These are phyloP conservation scores for Fragaria vesca DNA, from an alignment of 306 rosid species.

Conservation along the genomic window DNA sequence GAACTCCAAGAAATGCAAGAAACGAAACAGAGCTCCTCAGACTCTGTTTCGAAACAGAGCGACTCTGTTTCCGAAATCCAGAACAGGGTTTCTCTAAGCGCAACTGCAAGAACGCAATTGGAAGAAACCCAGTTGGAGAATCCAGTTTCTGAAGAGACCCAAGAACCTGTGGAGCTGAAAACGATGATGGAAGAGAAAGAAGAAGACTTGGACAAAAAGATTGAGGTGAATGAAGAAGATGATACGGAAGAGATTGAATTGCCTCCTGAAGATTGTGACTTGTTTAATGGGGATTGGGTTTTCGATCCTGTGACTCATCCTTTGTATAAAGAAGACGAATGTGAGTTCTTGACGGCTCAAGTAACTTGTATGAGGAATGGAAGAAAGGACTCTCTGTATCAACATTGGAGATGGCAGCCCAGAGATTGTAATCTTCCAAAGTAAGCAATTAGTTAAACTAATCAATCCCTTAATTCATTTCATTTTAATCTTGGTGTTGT, in stretches of 20 bases:
- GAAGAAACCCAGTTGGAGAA: slow-evolving; percentile 39
- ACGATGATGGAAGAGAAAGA: neutral
- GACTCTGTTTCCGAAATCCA: slow-evolving; percentile 1
- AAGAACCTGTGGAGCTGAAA: slow-evolving; percentile 37
- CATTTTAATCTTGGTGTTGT: neutral
- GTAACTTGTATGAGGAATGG: slow-evolving; percentile 94
- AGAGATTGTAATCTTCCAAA: slow-evolving; percentile 83
- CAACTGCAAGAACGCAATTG: slow-evolving; percentile 37
- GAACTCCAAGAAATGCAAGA: slow-evolving; percentile 40
- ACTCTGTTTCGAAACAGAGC: slow-evolving; percentile 19
- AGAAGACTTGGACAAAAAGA: slow-evolving; percentile 37
- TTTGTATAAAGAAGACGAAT: slow-evolving; percentile 84
- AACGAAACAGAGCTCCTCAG: slow-evolving; percentile 15
- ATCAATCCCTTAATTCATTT: neutral
- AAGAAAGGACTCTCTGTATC: slow-evolving; percentile 71
- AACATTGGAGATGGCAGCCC: slow-evolving; percentile 98
- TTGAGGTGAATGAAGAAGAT: slow-evolving; percentile 38
- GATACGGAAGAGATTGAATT: slow-evolving; percentile 54
- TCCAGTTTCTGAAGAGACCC: slow-evolving; percentile 35
- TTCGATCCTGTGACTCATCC: slow-evolving; percentile 70
- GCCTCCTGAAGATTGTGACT: slow-evolving; percentile 85
- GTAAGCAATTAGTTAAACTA: slow-evolving; percentile 30
- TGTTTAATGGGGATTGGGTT: slow-evolving; percentile 85
- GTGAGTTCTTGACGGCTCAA: slow-evolving; percentile 75
- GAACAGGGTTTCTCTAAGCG: slow-evolving; percentile 26